These are phyloP conservation scores for Corylus americana DNA, from an alignment of 306 rosid genomes.

Conservation along the genomic window DNA sequence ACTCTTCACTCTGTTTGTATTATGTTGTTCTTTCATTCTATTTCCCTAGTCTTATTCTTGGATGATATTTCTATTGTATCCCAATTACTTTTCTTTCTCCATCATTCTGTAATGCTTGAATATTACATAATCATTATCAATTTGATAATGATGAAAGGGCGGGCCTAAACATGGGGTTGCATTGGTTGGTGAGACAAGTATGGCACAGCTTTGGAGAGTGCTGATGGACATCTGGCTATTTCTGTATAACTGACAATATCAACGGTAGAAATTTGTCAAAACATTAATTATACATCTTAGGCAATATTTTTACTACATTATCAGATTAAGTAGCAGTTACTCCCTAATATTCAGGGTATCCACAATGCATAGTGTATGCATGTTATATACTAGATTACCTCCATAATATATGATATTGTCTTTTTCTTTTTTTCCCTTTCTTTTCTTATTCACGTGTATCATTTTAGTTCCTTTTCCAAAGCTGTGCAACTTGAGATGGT, in stretches of 20 bases:
- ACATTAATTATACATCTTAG: not conserved
- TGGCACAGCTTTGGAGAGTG: not conserved
- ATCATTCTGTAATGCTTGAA: not conserved
- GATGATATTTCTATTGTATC: not conserved
- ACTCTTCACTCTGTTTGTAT: not conserved
- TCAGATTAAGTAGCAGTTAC: not conserved
- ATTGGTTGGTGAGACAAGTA: not conserved
- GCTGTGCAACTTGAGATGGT: not conserved
- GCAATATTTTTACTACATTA: not conserved
- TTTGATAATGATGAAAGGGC: not conserved
- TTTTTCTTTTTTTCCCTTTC: not conserved
- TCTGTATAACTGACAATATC: not conserved
- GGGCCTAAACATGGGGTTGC: not conserved
- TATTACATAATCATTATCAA: not conserved
- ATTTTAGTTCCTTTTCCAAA: not conserved
- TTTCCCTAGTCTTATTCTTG: not conserved
- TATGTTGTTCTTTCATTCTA: constrained; percentile 11
- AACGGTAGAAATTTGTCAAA: not conserved
- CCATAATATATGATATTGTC: not conserved
- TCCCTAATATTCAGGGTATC: not conserved
- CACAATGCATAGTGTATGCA: not conserved
- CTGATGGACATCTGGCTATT: not conserved
- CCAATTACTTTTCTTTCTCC: not conserved
- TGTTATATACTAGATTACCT: not conserved
- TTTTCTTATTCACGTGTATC: not conserved